phyloP scores from a whole-genome alignment of 805 yeast genomes.

The Saturnispora galanensis region DNA sequence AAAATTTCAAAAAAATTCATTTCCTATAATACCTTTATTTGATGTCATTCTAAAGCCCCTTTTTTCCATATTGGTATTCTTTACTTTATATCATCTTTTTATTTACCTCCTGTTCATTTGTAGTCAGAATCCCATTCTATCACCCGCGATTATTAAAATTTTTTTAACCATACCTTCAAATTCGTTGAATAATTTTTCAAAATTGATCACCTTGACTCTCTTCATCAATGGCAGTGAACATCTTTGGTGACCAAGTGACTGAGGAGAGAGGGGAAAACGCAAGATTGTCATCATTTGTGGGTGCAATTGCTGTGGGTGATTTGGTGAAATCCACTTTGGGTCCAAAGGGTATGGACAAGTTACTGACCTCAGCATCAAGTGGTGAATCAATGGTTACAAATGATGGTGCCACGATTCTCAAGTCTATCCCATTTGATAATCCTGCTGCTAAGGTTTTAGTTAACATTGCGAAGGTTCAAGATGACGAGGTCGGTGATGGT shows the following conservation, averaged over 20 bases:
- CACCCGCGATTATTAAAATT: too few relatives aligned
- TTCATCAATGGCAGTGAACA: constrained; percentile 61
- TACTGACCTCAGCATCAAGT: constrained; percentile 77
- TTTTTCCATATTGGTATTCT: background rate
- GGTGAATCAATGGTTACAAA: constrained; percentile 79
- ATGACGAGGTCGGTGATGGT: constrained; percentile 98
- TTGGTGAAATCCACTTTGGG: constrained; percentile 90
- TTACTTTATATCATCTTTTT: background rate
- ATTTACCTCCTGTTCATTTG: background rate
- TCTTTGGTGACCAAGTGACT: constrained; percentile 93
- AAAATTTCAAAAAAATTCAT: background rate
- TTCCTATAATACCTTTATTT: background rate
- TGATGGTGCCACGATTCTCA: constrained; percentile 95
- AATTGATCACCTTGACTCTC: background rate
- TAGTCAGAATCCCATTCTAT: too few relatives aligned
- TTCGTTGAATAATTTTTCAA: background rate
- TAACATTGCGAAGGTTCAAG: constrained; percentile 91
- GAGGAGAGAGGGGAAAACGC: constrained; percentile 99
- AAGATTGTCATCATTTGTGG: constrained; percentile 92
- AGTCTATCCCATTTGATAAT: constrained; percentile 87
- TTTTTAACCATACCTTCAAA: too few relatives aligned
- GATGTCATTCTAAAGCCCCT: background rate
- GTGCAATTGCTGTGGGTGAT: constrained; percentile 99
- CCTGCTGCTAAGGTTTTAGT: constrained; percentile 97
- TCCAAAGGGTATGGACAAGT: constrained; percentile 98